Conservation (phyloP, 2,329 filamentous ascomycete genomes). For the Penicillium corylophilum region DNA sequence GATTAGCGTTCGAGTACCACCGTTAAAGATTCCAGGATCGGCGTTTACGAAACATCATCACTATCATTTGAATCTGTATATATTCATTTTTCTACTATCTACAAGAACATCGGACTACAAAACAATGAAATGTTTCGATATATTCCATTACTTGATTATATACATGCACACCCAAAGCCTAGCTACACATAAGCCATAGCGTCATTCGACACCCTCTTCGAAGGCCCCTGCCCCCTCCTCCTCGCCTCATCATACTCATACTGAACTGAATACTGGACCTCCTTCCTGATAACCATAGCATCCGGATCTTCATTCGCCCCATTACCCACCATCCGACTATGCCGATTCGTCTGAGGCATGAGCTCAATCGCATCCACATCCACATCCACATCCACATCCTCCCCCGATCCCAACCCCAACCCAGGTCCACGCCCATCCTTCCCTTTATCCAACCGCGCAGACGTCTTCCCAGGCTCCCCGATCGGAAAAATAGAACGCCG, state of each 20-base stretch:
- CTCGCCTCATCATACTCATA: constrained; percentile 24
- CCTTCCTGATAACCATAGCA: constrained; percentile 37
- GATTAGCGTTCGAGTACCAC: neutral
- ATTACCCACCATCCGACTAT: constrained; percentile 4
- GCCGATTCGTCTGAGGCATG: constrained; percentile 9
- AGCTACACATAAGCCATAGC: constrained; percentile 18
- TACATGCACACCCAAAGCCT: neutral
- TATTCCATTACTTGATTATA: neutral
- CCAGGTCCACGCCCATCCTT: neutral
- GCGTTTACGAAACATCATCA: neutral
- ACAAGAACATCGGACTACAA: neutral
- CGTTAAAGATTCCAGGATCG: neutral
- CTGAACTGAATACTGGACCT: constrained; percentile 32
- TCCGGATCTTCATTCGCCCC: constrained; percentile 15
- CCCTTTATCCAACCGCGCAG: neutral
- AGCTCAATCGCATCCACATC: constrained; percentile 19
- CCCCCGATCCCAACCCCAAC: neutral
- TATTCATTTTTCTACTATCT: neutral
- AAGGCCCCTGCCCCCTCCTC: constrained; percentile 6
- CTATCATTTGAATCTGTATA: neutral
- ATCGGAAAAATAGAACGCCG: constrained; percentile 17
- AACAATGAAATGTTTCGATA: neutral
- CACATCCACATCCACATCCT: constrained; percentile 6
- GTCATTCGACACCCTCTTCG: constrained; percentile 11
- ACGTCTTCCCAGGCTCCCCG: neutral